These are phyloP conservation scores for Canavalia gladiata DNA, from an alignment of 306 rosid genomes.

Conservation along the genomic window DNA sequence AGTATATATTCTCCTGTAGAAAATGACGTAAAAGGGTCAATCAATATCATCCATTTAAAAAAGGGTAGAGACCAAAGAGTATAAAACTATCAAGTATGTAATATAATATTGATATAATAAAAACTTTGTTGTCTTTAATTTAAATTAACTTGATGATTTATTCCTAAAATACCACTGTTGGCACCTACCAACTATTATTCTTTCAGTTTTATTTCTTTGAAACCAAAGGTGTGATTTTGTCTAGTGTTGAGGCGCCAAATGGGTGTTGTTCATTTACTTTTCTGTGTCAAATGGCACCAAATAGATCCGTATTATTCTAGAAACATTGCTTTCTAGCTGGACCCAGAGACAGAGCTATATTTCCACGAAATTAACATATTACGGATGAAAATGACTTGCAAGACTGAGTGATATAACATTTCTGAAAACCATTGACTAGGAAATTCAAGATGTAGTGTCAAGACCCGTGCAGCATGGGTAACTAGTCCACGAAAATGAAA, in stretches of 20 bases:
- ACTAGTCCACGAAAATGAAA: too few relatives aligned
- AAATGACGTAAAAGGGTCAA: not conserved
- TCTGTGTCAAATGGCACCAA: too few relatives aligned
- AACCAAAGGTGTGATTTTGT: not conserved
- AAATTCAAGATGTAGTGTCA: not conserved
- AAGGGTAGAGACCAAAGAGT: too few relatives aligned
- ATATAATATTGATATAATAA: too few relatives aligned
- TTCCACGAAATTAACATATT: not conserved
- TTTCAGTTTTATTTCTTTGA: not conserved
- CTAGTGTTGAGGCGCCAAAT: not conserved
- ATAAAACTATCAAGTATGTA: too few relatives aligned
- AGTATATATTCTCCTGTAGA: not conserved
- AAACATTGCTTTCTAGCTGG: conserved; percentile 6
- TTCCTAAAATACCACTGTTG: not conserved
- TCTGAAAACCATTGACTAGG: not conserved
- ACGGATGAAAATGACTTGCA: not conserved
- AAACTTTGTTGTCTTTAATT: not conserved
- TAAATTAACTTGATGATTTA: not conserved
- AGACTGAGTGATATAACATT: not conserved
- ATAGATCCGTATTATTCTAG: not conserved
- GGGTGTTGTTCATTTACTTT: not conserved
- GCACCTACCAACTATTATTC: not conserved
- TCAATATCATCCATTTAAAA: not conserved
- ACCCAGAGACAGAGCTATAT: not conserved
- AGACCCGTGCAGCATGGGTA: not conserved